Base-by-base conservation (phyloP, 257 asterid genomes). In the Haberlea rhodopensis region DNA sequence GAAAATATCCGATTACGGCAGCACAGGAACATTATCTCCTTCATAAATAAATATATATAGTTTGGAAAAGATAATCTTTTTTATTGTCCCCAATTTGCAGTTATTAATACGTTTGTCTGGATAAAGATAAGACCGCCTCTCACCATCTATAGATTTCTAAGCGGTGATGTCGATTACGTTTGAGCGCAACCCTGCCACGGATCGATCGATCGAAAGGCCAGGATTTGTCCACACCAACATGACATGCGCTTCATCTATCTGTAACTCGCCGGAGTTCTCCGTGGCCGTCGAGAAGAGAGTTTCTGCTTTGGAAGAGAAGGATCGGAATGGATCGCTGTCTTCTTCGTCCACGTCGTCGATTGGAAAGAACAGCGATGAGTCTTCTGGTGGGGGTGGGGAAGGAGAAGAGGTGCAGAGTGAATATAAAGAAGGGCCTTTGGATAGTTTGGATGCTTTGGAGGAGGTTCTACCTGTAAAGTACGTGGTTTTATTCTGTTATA, bases 401-500 rank as follows among this genome's bases (percentile, higher is more conserved):
- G 87, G 69, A 16, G 82, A 80, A 15, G 88, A 82, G 74, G 82
- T 78, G 76, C 82, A 73, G 80, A 82, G 85, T 61, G 70, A 73
- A 23, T 78, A 11, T 62, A 77, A 80, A 67, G 76, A 63, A 52
- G 83, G 84, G 46, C 77, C 82, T 5, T 34, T 80, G 79, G 88
- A 78, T 49, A 67, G 67, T 57, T 67, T 80, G 85, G 77, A 73
- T n/a, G 73, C 78, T 53, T 72, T 82, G 60, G 88, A 80, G 61
- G 84, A 82, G 24, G 88, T 71, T 75, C 71, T 82, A 48, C 88
- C 85, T 20, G 70, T 57, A 2, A 80, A 82, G 84, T 82, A 78
- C 1, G 82, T 77, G 49, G 3, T 26, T 5, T 57, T 51, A 2
- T 60, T 48, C n/a, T n/a, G n/a, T n/a, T 16, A 5, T 51, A 61